phyloP scores from a whole-genome alignment of 2,329 filamentous ascomycete genomes.

The Ophiostoma australiae region DNA sequence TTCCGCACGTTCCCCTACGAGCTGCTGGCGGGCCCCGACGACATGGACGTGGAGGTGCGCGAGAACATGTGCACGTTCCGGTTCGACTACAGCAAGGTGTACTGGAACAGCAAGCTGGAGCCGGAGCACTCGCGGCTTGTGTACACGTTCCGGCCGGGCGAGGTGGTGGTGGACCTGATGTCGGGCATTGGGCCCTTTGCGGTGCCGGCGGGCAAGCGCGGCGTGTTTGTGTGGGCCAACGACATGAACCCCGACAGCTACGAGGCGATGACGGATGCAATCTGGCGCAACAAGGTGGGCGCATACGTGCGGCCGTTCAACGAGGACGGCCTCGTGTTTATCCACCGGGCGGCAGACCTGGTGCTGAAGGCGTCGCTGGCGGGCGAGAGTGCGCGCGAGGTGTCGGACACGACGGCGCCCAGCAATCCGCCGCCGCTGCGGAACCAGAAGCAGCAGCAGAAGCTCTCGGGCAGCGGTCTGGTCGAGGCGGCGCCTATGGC shows the following conservation, averaged over 20 bases:
- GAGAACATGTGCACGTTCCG: conserved; percentile 82
- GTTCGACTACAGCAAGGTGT: conserved; percentile 94
- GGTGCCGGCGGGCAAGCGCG: conserved; percentile 81
- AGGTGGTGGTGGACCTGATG: conserved; percentile 95
- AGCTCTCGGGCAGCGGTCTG: not conserved
- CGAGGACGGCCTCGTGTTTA: conserved; percentile 75
- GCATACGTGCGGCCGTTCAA: conserved; percentile 75
- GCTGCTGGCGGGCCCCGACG: conserved; percentile 72
- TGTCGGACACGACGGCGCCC: conserved; percentile 26
- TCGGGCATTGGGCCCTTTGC: conserved; percentile 95
- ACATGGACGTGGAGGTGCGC: conserved; percentile 76
- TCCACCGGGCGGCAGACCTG: conserved; percentile 61
- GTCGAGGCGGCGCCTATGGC: not conserved
- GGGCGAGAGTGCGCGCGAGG: conserved; percentile 39
- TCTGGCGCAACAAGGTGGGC: conserved; percentile 72
- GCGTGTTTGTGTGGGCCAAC: conserved; percentile 92
- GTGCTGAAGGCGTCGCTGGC: conserved; percentile 49
- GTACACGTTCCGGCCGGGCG: conserved; percentile 69
- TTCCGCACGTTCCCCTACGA: conserved; percentile 94
- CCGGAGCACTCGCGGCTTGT: conserved; percentile 82
- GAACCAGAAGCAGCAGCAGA: conserved; percentile 16
- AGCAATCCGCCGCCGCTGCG: conserved; percentile 16
- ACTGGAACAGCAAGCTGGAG: conserved; percentile 93
- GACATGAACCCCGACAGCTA: conserved; percentile 92
- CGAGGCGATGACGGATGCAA: conserved; percentile 63